phyloP scores from a whole-genome alignment of 2,329 filamentous ascomycete species.

The Conoideocrella luteorostrata region DNA sequence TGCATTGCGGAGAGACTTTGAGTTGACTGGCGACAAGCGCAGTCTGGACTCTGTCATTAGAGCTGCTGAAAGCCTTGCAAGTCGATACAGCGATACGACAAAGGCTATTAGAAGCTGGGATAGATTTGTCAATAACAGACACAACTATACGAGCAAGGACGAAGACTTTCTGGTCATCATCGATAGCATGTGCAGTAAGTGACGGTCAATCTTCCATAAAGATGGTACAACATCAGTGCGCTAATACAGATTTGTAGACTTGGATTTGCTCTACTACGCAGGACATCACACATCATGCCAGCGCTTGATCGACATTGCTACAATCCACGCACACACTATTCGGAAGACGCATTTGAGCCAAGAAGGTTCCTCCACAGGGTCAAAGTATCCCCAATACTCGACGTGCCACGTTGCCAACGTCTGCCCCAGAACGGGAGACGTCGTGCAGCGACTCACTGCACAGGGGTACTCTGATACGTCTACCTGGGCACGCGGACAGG shows the following conservation, averaged over 20 bases:
- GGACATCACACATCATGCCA: constrained; percentile 24
- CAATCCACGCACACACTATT: constrained; percentile 31
- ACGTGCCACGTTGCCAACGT: constrained; percentile 41
- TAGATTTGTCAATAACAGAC: constrained; percentile 21
- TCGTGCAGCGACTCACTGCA: constrained; percentile 31
- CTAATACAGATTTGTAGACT: constrained; percentile 13
- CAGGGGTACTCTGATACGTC: constrained; percentile 39
- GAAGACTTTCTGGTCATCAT: constrained; percentile 33
- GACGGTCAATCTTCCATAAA: neutral
- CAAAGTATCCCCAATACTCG: constrained; percentile 14
- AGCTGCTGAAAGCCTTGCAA: constrained; percentile 37
- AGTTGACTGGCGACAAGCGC: constrained; percentile 33
- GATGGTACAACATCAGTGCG: neutral
- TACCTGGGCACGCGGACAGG: constrained; percentile 44
- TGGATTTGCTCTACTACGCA: constrained; percentile 32
- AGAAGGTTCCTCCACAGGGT: constrained; percentile 15
- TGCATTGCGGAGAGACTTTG: constrained; percentile 39
- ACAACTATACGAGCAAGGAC: constrained; percentile 19
- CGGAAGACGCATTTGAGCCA: constrained; percentile 31
- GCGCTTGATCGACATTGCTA: constrained; percentile 28
- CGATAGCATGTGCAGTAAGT: constrained; percentile 31
- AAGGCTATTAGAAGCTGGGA: constrained; percentile 45
- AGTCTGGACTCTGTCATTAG: constrained; percentile 33
- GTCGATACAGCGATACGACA: constrained; percentile 32
- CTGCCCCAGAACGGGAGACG: constrained; percentile 28